Conservation (phyloP, 2,329 filamentous ascomycete genomes). For the Rutstroemia sp. region DNA sequence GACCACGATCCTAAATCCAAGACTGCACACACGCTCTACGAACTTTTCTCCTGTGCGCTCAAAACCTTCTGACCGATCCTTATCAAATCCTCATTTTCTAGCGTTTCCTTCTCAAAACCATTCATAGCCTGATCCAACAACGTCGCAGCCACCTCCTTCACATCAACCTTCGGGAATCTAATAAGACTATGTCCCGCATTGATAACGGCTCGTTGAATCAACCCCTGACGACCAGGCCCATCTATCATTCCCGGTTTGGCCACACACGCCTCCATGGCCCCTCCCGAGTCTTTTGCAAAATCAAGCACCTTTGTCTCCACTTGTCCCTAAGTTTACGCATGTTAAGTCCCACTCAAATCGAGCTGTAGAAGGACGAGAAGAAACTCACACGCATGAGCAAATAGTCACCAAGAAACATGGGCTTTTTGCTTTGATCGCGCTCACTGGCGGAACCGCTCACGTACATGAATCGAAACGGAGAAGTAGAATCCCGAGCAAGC, state of each 20-base stretch:
- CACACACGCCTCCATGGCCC: conserved; percentile 32
- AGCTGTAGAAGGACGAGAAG: not conserved
- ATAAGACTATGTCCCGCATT: conserved; percentile 12
- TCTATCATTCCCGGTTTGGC: conserved; percentile 39
- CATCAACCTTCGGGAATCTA: conserved; percentile 30
- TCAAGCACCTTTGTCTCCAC: conserved; percentile 37
- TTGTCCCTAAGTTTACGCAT: conserved; percentile 33
- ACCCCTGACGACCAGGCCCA: conserved; percentile 18
- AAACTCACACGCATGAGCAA: conserved; percentile 37
- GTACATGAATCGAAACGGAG: conserved; percentile 41
- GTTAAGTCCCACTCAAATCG: not conserved
- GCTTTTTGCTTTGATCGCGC: conserved; percentile 39
- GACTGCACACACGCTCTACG: too few relatives aligned
- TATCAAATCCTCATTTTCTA: too few relatives aligned
- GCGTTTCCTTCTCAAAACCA: too few relatives aligned
- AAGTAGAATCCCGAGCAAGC: not conserved
- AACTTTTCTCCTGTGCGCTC: too few relatives aligned
- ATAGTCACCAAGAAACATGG: conserved; percentile 34
- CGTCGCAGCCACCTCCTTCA: conserved; percentile 34
- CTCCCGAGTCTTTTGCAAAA: conserved; percentile 33
- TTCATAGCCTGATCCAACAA: conserved; percentile 34
- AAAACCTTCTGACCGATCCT: too few relatives aligned
- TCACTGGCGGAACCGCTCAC: conserved; percentile 38
- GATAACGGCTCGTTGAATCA: conserved; percentile 8
- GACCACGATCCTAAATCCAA: too few relatives aligned